These are phyloP conservation scores for Coemansia sp. DNA, from an alignment of 192 early-diverging fungal genomes.

Conservation along the genomic window DNA sequence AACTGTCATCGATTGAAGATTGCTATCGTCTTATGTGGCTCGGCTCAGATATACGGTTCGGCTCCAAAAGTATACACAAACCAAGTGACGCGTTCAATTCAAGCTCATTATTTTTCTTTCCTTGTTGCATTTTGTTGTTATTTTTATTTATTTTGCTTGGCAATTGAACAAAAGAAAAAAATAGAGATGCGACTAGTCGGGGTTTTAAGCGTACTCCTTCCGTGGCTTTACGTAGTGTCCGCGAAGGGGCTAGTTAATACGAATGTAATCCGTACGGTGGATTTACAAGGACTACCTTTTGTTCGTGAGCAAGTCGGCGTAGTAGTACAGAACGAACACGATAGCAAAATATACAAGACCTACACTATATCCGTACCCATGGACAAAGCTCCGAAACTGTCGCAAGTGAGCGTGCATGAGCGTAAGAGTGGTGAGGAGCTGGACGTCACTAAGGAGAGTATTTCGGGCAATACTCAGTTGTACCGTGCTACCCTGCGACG, in stretches of 20 bases:
- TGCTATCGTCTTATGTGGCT: too few species aligned
- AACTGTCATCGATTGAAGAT: too few species aligned
- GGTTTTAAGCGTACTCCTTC: neutral
- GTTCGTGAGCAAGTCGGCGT: slow-evolving; percentile 57
- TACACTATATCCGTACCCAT: slow-evolving; percentile 36
- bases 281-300: slow-evolving; percentile 33
- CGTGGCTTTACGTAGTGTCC: neutral
- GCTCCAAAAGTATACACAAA: too few species aligned
- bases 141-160: too few species aligned
- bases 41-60: too few species aligned
- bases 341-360: slow-evolving; percentile 17
- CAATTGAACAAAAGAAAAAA: neutral
- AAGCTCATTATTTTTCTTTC: too few species aligned
- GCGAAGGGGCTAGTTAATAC: slow-evolving; percentile 38
- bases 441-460: neutral
- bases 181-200: neutral
- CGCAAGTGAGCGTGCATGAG: slow-evolving; percentile 39
- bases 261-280: slow-evolving; percentile 52
- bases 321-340: slow-evolving; percentile 50
- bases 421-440: slow-evolving; percentile 47
- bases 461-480: neutral
- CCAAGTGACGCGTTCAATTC: too few species aligned
- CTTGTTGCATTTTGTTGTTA: too few species aligned
- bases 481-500: slow-evolving; percentile 23
- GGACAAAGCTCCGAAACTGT: slow-evolving; percentile 22